A percentile compares a stretch with the other conserved stretches of the same genome.
phyloP scores from a whole-genome alignment of 768 basidiomycete genomes.

The Mrakia hoshinonis region DNA sequence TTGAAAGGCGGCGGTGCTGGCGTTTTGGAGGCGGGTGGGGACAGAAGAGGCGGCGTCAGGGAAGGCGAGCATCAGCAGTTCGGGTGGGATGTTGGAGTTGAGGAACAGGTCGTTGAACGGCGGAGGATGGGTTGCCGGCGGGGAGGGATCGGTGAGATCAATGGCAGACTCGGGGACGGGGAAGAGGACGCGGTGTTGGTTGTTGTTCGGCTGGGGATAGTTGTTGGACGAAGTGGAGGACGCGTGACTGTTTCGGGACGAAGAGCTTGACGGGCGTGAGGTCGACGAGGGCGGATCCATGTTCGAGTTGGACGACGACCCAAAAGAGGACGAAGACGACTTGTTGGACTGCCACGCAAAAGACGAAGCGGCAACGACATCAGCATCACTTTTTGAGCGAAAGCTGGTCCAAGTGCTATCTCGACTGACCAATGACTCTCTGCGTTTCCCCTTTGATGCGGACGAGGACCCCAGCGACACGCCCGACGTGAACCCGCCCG shows the following conservation, averaged over 20 bases:
- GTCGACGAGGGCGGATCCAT: neutral
- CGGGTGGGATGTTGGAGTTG: neutral
- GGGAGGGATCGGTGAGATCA: neutral
- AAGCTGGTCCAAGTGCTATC: neutral
- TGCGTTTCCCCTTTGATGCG: neutral
- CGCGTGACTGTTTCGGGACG: neutral
- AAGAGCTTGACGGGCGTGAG: conserved; percentile 1
- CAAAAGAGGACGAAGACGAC: neutral
- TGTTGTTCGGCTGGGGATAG: neutral
- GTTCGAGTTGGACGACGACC: neutral
- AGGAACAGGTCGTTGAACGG: neutral
- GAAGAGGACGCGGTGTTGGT: neutral
- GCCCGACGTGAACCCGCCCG: conserved; percentile 5
- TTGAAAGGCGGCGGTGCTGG: neutral
- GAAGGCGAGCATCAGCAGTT: conserved; percentile 11
- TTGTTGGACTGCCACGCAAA: neutral
- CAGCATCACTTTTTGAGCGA: neutral
- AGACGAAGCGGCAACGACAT: neutral
- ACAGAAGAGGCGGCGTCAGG: neutral
- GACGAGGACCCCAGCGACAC: neutral
- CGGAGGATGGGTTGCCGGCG: neutral
- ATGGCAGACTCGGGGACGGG: neutral
- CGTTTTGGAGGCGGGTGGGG: neutral
- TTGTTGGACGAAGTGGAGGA: neutral
- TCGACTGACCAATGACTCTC: neutral